Evolutionary conservation across 2,329 filamentous ascomycete genomes (phyloP).

Genomic region (Fusarium acutatum): DNA sequence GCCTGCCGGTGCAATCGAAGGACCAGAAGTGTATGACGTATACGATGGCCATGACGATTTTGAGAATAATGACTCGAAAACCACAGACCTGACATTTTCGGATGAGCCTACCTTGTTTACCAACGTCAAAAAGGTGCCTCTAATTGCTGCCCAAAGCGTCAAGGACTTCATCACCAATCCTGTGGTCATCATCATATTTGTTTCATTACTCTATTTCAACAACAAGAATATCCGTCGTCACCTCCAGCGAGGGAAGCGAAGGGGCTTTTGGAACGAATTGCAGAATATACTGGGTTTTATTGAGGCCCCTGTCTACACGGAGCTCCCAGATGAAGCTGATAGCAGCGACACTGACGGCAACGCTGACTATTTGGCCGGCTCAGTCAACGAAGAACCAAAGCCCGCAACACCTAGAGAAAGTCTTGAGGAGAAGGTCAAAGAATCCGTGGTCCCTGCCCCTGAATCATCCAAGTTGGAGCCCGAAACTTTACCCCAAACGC

Average conservation of each 20-base stretch:
- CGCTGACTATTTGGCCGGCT: background rate
- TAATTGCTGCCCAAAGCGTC: conserved; percentile 59
- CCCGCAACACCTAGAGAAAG: background rate
- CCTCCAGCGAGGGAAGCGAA: conserved; percentile 46
- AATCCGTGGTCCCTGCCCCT: background rate
- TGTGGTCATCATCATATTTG: conserved; percentile 56
- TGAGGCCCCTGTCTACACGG: background rate
- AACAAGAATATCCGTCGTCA: conserved; percentile 56
- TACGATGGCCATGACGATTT: conserved; percentile 37
- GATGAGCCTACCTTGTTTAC: conserved; percentile 57
- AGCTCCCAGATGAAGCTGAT: conserved; percentile 22
- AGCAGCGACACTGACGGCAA: conserved; percentile 29
- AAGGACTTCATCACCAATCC: conserved; percentile 67
- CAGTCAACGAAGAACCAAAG: background rate
- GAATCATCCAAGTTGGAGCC: conserved; percentile 9
- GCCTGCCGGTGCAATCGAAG: conserved; percentile 46
- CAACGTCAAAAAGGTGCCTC: conserved; percentile 60
- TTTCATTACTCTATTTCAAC: conserved; percentile 54
- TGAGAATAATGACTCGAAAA: conserved; percentile 46
- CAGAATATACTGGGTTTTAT: conserved; percentile 14
- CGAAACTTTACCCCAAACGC: background rate
- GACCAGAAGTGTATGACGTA: conserved; percentile 4
- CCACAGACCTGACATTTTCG: conserved; percentile 36
- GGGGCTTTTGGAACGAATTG: conserved; percentile 42
- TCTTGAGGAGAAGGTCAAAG: conserved; percentile 5